Percentiles rank a stretch among this genome's conserved stretches.
phyloP scores from a whole-genome alignment of 1,139 yeast species.

The Tardiomyces depauwii region DNA sequence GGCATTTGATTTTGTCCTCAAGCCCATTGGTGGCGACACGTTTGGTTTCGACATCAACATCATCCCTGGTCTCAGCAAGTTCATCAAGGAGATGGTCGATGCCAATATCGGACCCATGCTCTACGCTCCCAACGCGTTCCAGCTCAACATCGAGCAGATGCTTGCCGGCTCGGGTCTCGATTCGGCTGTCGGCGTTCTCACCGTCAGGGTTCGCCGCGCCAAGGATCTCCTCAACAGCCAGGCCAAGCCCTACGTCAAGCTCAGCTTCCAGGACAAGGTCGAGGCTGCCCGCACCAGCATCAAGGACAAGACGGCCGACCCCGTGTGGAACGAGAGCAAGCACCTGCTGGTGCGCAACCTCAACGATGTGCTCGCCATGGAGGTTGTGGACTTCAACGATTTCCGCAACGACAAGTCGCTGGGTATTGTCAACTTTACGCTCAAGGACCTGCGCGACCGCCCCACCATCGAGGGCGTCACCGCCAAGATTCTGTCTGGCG shows the following conservation, averaged over 20 bases:
- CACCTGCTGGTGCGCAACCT: conserved; percentile 61
- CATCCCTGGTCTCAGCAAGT: conserved; percentile 74
- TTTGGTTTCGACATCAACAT: conserved; percentile 81
- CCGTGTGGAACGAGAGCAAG: conserved; percentile 76
- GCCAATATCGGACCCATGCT: conserved; percentile 83
- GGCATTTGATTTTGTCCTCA: conserved; percentile 68
- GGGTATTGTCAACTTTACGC: conserved; percentile 68
- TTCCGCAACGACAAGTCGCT: conserved; percentile 67
- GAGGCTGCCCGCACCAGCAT: conserved; percentile 56
- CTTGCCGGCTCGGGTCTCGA: conserved; percentile 73
- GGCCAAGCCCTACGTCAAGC: conserved; percentile 79
- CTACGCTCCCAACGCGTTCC: conserved; percentile 82
- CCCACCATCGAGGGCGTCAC: conserved; percentile 41
- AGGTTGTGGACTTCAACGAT: conserved; percentile 64
- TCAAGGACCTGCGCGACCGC: conserved; percentile 43
- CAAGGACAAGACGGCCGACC: conserved; percentile 52
- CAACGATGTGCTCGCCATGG: conserved; percentile 67
- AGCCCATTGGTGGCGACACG: conserved; percentile 62
- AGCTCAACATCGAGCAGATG: conserved; percentile 82
- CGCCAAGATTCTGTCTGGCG: conserved; percentile 61
- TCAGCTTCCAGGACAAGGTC: conserved; percentile 33
- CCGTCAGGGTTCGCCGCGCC: conserved; percentile 57
- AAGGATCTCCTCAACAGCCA: conserved; percentile 64
- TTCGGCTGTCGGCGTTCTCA: conserved; percentile 79
- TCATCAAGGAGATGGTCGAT: conserved; percentile 73